Evolutionary conservation across 208 protist species (phyloP).

Genomic region (Leptomonas pyrrhocoris): DNA sequence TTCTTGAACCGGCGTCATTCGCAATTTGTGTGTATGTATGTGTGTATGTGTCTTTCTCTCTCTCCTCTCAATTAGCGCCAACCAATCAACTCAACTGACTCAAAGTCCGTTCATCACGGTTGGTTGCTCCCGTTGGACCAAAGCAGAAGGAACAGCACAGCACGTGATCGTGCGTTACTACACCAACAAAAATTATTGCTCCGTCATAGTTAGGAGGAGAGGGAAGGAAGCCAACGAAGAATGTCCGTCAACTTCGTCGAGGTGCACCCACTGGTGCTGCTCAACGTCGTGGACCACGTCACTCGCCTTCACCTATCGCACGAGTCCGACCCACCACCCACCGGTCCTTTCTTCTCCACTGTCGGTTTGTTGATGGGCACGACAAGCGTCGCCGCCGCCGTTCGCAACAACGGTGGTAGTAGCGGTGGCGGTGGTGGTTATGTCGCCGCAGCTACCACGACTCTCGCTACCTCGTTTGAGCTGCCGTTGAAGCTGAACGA

Average conservation of each 20-base stretch:
- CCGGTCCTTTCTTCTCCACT: not conserved
- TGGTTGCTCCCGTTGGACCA: too few species aligned
- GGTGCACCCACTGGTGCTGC: constrained; percentile 71
- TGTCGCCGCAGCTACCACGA: constrained; percentile 25
- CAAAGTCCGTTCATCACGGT: too few species aligned
- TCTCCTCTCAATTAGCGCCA: too few species aligned
- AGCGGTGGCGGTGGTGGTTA: not conserved
- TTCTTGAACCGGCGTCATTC: too few species aligned
- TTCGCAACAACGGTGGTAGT: not conserved
- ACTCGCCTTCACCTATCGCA: constrained; percentile 35
- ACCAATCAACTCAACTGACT: too few species aligned
- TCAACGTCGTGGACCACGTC: constrained; percentile 72
- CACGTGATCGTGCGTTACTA: too few species aligned
- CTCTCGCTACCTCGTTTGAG: constrained; percentile 64
- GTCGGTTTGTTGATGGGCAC: constrained; percentile 25
- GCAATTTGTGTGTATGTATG: too few species aligned
- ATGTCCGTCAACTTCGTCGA: constrained; percentile 20
- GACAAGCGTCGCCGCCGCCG: not conserved
- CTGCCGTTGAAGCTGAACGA: constrained; percentile 22
- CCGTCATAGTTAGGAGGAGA: too few species aligned
- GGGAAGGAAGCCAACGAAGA: too few species aligned
- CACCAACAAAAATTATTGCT: too few species aligned
- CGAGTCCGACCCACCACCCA: not conserved
- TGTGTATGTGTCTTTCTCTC: too few species aligned
- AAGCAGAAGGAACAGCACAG: too few species aligned